These are phyloP conservation scores for Neoboletus brunneissimus DNA, from an alignment of 768 basidiomycete genomes.

Conservation along the genomic window DNA sequence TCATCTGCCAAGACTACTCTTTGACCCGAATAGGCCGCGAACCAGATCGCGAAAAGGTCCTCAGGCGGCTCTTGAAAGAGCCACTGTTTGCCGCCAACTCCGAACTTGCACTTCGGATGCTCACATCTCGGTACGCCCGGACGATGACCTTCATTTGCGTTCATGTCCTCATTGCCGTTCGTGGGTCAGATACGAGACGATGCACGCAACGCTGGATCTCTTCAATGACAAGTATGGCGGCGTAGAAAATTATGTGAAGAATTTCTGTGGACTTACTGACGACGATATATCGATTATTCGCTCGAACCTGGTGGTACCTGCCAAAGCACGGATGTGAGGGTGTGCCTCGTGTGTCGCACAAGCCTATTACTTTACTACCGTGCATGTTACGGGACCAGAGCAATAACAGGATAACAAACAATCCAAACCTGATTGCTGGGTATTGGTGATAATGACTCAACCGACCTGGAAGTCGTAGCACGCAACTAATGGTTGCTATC, in stretches of 20 bases:
- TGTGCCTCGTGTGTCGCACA: background rate
- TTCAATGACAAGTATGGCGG: conserved; percentile 66
- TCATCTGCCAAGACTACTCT: conserved; percentile 71
- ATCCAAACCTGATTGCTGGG: background rate
- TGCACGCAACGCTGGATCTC: conserved; percentile 66
- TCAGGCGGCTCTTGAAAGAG: conserved; percentile 64
- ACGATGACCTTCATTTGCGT: background rate
- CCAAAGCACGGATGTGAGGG: conserved; percentile 32
- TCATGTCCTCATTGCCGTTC: background rate
- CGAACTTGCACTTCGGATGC: conserved; percentile 79
- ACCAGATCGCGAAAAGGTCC: conserved; percentile 68
- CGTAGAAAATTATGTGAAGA: conserved; percentile 58
- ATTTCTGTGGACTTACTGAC: conserved; percentile 55
- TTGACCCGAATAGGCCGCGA: conserved; percentile 78
- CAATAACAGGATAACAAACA: background rate
- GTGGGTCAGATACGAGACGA: conserved; percentile 59
- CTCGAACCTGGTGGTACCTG: conserved; percentile 48
- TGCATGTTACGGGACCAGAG: background rate
- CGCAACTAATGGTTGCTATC: background rate
- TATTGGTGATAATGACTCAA: background rate
- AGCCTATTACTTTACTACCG: background rate
- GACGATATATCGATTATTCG: conserved; percentile 61
- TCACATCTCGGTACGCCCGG: conserved; percentile 62
- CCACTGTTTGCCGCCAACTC: conserved; percentile 71
- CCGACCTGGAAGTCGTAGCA: background rate